Conservation (phyloP, 495 filamentous ascomycete genomes). For the Poronia punctata region DNA sequence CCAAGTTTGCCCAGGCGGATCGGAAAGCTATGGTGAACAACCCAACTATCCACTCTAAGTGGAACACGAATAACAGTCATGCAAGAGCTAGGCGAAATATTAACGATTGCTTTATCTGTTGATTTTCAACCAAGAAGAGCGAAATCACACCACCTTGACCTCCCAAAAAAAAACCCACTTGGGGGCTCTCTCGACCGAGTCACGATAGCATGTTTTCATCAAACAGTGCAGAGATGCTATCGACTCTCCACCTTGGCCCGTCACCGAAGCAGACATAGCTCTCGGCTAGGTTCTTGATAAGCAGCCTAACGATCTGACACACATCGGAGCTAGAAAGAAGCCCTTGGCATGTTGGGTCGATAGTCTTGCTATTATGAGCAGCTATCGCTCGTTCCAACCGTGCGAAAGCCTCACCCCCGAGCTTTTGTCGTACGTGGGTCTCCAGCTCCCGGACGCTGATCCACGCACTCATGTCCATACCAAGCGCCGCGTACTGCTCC, state of each 20-base stretch:
- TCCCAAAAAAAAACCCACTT: too few relatives aligned
- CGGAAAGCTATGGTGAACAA: too few relatives aligned
- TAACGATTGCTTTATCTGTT: too few relatives aligned
- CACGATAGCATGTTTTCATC: neutral
- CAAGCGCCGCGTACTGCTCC: constrained; percentile 9
- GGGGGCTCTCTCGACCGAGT: neutral
- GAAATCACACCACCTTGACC: too few relatives aligned
- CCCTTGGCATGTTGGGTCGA: too few relatives aligned
- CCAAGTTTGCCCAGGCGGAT: too few relatives aligned
- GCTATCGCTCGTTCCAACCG: constrained; percentile 8
- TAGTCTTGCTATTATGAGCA: neutral
- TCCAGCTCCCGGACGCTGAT: constrained; percentile 14
- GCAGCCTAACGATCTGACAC: neutral
- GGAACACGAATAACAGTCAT: too few relatives aligned
- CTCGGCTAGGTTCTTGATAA: constrained; percentile 5
- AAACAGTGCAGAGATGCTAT: constrained; percentile 1
- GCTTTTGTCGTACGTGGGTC: constrained; percentile 9
- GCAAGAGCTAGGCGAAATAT: too few relatives aligned
- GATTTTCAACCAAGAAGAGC: too few relatives aligned
- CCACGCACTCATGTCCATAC: constrained; percentile 8
- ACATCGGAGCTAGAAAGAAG: constrained; percentile 1
- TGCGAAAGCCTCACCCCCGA: constrained; percentile 11
- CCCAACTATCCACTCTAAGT: too few relatives aligned
- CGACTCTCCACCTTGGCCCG: constrained; percentile 5
- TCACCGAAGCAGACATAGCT: constrained; percentile 9